Evolutionary conservation across 2,329 filamentous ascomycete species (phyloP).

Genomic region (Colletotrichum euphorbiae): DNA sequence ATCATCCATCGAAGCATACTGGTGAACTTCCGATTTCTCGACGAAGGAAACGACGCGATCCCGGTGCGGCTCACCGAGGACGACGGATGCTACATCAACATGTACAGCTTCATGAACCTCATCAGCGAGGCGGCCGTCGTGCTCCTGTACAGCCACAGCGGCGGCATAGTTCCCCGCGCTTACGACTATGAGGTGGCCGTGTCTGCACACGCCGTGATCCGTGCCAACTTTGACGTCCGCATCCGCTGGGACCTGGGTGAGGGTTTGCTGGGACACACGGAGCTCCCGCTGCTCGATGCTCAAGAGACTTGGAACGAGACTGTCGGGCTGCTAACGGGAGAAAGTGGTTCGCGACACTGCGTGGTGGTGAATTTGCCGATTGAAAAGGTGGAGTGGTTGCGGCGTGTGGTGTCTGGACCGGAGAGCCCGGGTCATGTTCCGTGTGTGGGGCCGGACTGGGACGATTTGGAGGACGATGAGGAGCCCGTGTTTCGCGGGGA

Average conservation of each 20-base stretch:
- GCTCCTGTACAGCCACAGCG: not conserved
- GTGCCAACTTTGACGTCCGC: not conserved
- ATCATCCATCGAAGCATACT: not conserved
- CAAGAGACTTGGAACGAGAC: not conserved
- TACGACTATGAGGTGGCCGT: not conserved
- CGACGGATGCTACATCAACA: not conserved
- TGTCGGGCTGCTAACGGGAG: not conserved
- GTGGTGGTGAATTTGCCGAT: not conserved
- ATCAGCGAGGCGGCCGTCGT: not conserved
- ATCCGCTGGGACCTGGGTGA: conserved; percentile 8
- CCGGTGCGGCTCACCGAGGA: not conserved
- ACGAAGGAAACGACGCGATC: not conserved
- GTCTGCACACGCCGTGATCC: not conserved
- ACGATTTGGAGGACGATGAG: not conserved
- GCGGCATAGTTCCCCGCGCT: too few species aligned
- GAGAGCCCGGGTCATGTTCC: not conserved
- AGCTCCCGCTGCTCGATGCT: not conserved
- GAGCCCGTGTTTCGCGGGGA: not conserved
- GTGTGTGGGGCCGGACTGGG: not conserved
- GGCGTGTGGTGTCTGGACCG: not conserved
- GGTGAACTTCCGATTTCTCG: not conserved
- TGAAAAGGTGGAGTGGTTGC: not conserved
- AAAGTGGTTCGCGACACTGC: not conserved
- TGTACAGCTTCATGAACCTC: conserved; percentile 6
- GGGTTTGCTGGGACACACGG: not conserved